Base-by-base conservation (phyloP, 2,329 filamentous ascomycete species). In the Biscogniauxia marginata region DNA sequence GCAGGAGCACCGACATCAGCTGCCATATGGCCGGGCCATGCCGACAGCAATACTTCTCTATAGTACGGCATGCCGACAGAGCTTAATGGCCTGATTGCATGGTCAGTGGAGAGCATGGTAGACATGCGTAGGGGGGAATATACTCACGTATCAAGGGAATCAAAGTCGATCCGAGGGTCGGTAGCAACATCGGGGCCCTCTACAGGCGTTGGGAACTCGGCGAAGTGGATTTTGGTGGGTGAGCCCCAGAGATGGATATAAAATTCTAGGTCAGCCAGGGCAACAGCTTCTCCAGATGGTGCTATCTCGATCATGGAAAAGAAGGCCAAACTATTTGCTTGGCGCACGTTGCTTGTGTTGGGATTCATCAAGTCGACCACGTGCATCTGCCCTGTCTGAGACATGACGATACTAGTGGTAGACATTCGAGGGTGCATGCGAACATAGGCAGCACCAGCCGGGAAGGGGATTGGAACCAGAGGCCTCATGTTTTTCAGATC, bases 341-440 rank as follows among this genome's bases (percentile, higher is more conserved):
- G 92, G 50, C 90, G 85, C 51, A 96, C 85, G 64, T 89, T 93
- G 69, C 91, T 91, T 19, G 90, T 88, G 68, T 96, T 93, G 0
- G 91, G 90, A 60, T 96, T 96, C 85, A 96, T 91, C 4, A 99
- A 83, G 72, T 99, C 95, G 50, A 98, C 91, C 13, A 98, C 89
- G 70, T 99, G 93, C 72, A 99, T 89, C 72, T 97, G 92, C 1
- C 96, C 95, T 46, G 86, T 89, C 67, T 96, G 91, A 2, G 93
- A 96, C 23, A 93, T 87, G 50, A 99, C 91, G 58, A 99, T 93
- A 66, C 91, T 93, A 0, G 96, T 98, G 0, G 95, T 97, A 19
- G 92, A 88, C 84, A 99, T 90, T 66, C 92, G 88, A 1, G 96
- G 95, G 71, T 99, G 95, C 89, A 99, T 95, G 56, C 95, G 87